Conservation (phyloP, 148 eudicot genomes). For the Silene latifolia region DNA sequence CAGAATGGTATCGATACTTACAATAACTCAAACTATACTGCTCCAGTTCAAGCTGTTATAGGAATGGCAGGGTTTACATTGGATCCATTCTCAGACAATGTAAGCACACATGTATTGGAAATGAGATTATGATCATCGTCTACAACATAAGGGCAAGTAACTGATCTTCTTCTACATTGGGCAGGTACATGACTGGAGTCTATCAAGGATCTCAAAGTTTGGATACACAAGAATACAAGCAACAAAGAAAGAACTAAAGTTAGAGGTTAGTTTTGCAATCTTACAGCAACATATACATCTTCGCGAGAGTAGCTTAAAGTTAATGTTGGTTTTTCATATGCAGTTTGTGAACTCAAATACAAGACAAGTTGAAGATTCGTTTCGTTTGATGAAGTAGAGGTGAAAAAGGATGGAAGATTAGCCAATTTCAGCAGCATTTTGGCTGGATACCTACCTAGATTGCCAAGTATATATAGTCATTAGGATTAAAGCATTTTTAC, state of each 20-base stretch:
- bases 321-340: conserved; percentile 13
- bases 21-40: conserved; percentile 49
- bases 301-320: too few relatives aligned
- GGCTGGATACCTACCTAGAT: too few relatives aligned
- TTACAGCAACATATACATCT: too few relatives aligned
- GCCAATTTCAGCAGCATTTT: not conserved
- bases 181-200: conserved; percentile 46
- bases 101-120: not conserved
- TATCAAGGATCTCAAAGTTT: conserved; percentile 41
- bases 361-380: conserved; percentile 49
- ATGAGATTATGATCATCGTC: not conserved
- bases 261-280: conserved; percentile 43
- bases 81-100: conserved; percentile 38
- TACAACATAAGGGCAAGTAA: not conserved
- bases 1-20: conserved; percentile 53
- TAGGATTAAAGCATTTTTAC: too few relatives aligned
- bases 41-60: conserved; percentile 75
- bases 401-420: not conserved
- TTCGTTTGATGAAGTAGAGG: conserved; percentile 38
- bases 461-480: too few relatives aligned
- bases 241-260: conserved; percentile 39
- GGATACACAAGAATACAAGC: conserved; percentile 62
- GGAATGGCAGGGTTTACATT: conserved; percentile 89
- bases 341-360: conserved; percentile 63
- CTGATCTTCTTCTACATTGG: not conserved